Evolutionary conservation across 306 rosid species (phyloP).

Genomic region (Medicago arabica): DNA sequence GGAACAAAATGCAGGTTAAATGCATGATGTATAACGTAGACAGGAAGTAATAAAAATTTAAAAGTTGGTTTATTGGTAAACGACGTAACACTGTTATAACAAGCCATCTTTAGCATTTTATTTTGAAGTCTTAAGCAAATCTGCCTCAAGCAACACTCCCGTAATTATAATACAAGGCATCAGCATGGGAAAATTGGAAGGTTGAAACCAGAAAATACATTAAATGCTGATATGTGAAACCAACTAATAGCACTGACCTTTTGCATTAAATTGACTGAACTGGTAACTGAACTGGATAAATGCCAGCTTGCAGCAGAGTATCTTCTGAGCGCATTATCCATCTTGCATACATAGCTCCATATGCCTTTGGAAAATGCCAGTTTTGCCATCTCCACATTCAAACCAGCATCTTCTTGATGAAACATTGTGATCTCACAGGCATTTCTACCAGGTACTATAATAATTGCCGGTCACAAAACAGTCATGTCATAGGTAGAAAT

Average conservation of each 20-base stretch:
- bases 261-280: slow-evolving; percentile 68
- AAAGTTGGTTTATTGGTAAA: slow-evolving; percentile 12
- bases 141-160: slow-evolving; percentile 1
- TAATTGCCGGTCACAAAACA: slow-evolving; percentile 39
- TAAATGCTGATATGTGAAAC: slow-evolving; percentile 32
- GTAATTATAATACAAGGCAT: slow-evolving; percentile 20
- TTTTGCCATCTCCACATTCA: slow-evolving; percentile 85
- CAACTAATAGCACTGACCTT: slow-evolving; percentile 62
- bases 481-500: slow-evolving; percentile 30
- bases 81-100: not conserved
- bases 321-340: slow-evolving; percentile 77
- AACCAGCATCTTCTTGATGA: slow-evolving; percentile 97
- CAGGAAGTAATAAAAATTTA: not conserved
- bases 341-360: slow-evolving; percentile 92
- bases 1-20: not conserved
- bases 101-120: slow-evolving; percentile 17
- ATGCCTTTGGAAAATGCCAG: slow-evolving; percentile 83
- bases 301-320: slow-evolving; percentile 49
- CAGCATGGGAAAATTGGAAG: slow-evolving; percentile 8
- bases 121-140: slow-evolving; percentile 9
- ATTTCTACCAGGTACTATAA: slow-evolving; percentile 79
- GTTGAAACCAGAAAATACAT: slow-evolving; percentile 25
- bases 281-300: slow-evolving; percentile 57
- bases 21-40: not conserved
- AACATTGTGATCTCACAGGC: slow-evolving; percentile 89